Evolutionary conservation across 176 grass and related monocot species (phyloP), one percentile per base, ranked within the genome.

Genomic region (Pontederia paniculata): DNA sequence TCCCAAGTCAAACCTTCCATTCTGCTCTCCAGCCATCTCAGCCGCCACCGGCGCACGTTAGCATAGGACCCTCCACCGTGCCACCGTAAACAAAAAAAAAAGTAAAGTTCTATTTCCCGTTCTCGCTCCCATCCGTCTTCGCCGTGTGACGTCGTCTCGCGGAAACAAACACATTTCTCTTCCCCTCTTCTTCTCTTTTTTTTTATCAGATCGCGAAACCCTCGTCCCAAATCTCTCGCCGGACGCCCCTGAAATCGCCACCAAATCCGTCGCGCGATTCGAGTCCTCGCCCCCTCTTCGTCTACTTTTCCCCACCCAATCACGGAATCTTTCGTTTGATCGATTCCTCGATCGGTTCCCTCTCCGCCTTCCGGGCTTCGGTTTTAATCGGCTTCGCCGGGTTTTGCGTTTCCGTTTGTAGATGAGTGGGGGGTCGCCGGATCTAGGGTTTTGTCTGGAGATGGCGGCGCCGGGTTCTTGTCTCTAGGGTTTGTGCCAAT

Each of bases 401-500:
- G 4, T 23, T 78, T 77, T 74, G 51, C 64, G 21, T 74, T 63
- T 86, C 65, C 72, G 42, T 57, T 73, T 57, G 57, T 44, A 48
- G n/a, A 69, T 63, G 55, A 58, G 50, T 68, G 60, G 15, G 37
- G 55, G 51, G 8, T 74, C 71, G 45, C 50, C 57, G 84, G 78
- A 80, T 88, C 75, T 70, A 79, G 76, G 66, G 67, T 80, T 72
- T 44, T 42, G 54, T 60, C 56, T 37, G 28, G 28, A 37, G 28
- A 37, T 6, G 28, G 28, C 28, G 28, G 28, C 28, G 28, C 28
- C 46, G 41, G 41, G 17, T 20, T 45, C 56, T 72, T 50, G 23
- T 12, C 13, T 57, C 55, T 57, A 57, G 55, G 11, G 55, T 57
- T 57, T 57, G 10, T 3, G 4, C 55, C 1, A 28, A 14, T 57